Base-by-base conservation (phyloP, 2,329 filamentous ascomycete species). In the Verticillium longisporum region DNA sequence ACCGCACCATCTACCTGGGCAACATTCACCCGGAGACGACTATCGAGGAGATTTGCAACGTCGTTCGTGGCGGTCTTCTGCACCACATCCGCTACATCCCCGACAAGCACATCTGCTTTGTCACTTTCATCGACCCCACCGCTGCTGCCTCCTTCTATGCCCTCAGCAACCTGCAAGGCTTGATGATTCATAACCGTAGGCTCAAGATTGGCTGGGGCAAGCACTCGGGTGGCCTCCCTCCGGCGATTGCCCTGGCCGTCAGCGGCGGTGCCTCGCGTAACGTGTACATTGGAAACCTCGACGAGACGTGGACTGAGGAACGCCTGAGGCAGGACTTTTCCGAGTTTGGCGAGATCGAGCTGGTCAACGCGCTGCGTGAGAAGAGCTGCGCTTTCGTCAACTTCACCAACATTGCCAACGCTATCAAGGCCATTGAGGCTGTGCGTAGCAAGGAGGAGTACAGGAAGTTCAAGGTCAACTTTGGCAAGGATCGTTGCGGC, bases 381-480 rank as follows among this genome's bases (percentile, higher is more conserved):
- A 99, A 99, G 87, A 97, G 93, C 79, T 99, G 95, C 75, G 95
- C 95, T 0, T 99, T 99, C 73, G 95, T 99, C 74, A 99, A 99
- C 80, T 99, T 99, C 75, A 99, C 95, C 72, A 99, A 99, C 79
- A 99, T 99, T 73, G 95, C 95, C 72, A 99, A 99, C 69, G 95
- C 95, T 58, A 99, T 99, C 82, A 99, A 99, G 81, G 95, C 95
- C 1, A 99, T 99, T 66, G 95, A 99, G 77, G 95, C 93, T 26
- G 88, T 99, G 66, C 88, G 95, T 61, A 90, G 92, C 71, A 92
- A 93, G 72, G 95, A 98, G 54, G 95, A 99, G 71, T 99, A 99
- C 83, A 91, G 88, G 77, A 88, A 95, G 69, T 99, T 99, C 87
- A 99, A 99, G 84, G 94, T 99, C 74, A 99, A 99, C 80, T 99